These are phyloP conservation scores for Talaromyces borbonicus DNA, from an alignment of 495 filamentous ascomycete genomes.

Conservation along the genomic window DNA sequence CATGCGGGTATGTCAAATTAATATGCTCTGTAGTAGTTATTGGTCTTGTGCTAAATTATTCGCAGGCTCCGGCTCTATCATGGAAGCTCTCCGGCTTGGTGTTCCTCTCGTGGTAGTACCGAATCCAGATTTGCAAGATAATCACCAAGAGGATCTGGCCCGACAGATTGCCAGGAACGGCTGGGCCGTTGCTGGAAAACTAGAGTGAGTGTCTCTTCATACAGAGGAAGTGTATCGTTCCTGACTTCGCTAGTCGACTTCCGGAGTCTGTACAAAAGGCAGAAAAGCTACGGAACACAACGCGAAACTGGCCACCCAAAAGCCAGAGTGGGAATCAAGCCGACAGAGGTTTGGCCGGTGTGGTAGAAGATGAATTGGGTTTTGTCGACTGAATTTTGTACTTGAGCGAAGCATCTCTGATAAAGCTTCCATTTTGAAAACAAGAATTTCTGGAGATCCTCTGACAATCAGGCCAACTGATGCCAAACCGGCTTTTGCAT, in stretches of 20 bases:
- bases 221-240: not conserved
- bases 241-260: slow-evolving; percentile 18
- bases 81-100: slow-evolving; percentile 61
- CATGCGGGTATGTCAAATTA: slow-evolving; percentile 61
- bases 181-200: slow-evolving; percentile 56
- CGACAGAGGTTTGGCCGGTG: slow-evolving; percentile 31
- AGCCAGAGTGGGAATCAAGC: slow-evolving; percentile 28
- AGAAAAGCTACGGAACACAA: slow-evolving; percentile 29
- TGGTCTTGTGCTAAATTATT: slow-evolving; percentile 3
- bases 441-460: too few species aligned
- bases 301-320: slow-evolving; percentile 40
- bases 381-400: slow-evolving; percentile 36
- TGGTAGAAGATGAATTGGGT: slow-evolving; percentile 49
- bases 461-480: too few species aligned
- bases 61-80: slow-evolving; percentile 78
- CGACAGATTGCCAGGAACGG: slow-evolving; percentile 56
- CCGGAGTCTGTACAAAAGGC: slow-evolving; percentile 29
- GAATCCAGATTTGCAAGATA: slow-evolving; percentile 72
- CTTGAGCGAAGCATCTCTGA: too few species aligned
- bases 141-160: slow-evolving; percentile 86
- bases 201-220: slow-evolving; percentile 41
- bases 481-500: too few species aligned
- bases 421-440: too few species aligned
- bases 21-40: not conserved
- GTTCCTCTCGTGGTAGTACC: slow-evolving; percentile 76